Conservation (phyloP, 305 asterid genomes). For the Fraxinus platypoda region DNA sequence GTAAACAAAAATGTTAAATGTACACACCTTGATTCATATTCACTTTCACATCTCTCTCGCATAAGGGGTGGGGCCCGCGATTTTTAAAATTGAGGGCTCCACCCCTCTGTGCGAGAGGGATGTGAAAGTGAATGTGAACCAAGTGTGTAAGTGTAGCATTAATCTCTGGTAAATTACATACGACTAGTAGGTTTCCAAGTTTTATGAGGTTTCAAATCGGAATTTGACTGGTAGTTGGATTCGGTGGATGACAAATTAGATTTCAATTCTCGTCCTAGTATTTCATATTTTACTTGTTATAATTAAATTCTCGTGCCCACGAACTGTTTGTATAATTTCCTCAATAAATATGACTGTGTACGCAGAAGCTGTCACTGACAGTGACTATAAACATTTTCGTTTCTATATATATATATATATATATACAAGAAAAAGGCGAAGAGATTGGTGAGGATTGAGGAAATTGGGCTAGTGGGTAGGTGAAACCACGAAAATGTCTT, state of each 20-base stretch:
- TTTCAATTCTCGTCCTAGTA: background rate
- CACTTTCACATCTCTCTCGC: no score
- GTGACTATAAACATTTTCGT: background rate
- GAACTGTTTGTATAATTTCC: background rate
- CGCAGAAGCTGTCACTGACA: background rate
- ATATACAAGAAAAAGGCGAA: background rate
- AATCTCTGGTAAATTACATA: no score
- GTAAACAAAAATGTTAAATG: no score
- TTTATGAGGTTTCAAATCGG: background rate
- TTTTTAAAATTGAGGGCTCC: no score
- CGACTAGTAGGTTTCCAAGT: background rate
- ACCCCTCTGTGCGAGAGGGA: no score
- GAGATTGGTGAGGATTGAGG: background rate
- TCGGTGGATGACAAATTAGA: background rate
- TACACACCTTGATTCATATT: no score
- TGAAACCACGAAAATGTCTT: slow-evolving; percentile 23
- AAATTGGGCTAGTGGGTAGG: background rate
- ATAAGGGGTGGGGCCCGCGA: no score
- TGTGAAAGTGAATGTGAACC: no score
- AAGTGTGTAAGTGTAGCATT: no score
- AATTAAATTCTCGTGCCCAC: background rate
- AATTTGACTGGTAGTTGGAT: background rate
- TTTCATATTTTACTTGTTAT: background rate
- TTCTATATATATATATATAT: no score
- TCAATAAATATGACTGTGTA: no score